Conservation (phyloP, 345 rosid species). For the Populus pruinosa region DNA sequence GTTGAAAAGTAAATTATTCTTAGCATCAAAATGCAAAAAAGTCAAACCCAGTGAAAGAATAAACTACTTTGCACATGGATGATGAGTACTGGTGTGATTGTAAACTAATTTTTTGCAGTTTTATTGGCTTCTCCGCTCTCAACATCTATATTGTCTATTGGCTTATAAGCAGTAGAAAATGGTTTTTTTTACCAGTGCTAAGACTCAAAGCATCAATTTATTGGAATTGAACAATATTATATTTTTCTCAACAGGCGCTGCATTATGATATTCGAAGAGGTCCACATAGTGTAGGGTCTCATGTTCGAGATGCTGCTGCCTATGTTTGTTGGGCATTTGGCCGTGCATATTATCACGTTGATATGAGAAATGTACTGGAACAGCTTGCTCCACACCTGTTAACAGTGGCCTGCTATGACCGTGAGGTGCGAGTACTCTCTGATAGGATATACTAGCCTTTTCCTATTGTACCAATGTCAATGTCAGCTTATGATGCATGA, state of each 20-base stretch:
- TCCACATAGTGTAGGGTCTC: conserved; percentile 98
- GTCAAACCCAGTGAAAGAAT: too few relatives aligned
- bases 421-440: conserved; percentile 58
- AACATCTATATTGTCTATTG: not conserved
- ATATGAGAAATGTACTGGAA: conserved; percentile 80
- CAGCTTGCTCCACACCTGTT: conserved; percentile 86
- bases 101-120: not conserved
- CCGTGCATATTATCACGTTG: conserved; percentile 80
- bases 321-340: conserved; percentile 99
- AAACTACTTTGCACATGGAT: too few relatives aligned
- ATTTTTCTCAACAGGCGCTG: conserved; percentile 59
- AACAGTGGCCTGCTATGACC: conserved; percentile 86
- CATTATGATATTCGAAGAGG: conserved; percentile 98
- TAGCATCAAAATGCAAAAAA: too few relatives aligned
- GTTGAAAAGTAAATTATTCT: too few relatives aligned
- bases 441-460: conserved; percentile 10
- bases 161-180: not conserved
- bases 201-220: not conserved
- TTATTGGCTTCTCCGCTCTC: not conserved
- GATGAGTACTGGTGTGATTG: not conserved
- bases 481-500: conserved; percentile 6
- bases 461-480: not conserved
- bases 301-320: conserved; percentile 99
- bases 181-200: not conserved
- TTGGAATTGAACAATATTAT: not conserved